A percentile compares a stretch with the other conserved stretches of the same genome.
Evolutionary conservation across 1,284 basidiomycete genomes (phyloP).

Genomic region (Austroboletus niveus): DNA sequence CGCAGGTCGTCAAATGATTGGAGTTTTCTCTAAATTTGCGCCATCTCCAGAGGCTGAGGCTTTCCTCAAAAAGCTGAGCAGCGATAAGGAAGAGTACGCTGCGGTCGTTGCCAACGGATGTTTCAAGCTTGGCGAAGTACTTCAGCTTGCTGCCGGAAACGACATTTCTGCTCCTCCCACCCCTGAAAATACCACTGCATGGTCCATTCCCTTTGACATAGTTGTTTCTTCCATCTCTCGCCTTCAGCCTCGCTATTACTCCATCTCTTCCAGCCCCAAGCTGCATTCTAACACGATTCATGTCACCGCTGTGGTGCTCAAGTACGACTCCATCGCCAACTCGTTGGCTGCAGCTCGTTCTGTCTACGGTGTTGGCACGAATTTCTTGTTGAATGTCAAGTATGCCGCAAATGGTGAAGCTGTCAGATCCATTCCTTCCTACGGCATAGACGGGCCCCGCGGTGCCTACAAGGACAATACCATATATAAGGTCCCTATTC

Average conservation of each 20-base stretch:
- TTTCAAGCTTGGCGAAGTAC: slow-evolving; percentile 88
- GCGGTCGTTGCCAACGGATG: slow-evolving; percentile 75
- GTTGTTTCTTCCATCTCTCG: slow-evolving; percentile 92
- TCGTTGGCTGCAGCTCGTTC: slow-evolving; percentile 54
- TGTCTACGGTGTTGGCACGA: slow-evolving; percentile 86
- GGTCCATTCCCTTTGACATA: slow-evolving; percentile 97
- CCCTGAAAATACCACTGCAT: slow-evolving; percentile 72
- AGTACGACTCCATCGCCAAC: slow-evolving; percentile 72
- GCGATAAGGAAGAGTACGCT: slow-evolving; percentile 86
- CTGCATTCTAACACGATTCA: slow-evolving; percentile 87
- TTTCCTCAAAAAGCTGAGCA: slow-evolving; percentile 76
- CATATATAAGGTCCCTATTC: slow-evolving; percentile 85
- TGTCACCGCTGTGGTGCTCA: slow-evolving; percentile 92
- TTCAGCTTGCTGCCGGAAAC: slow-evolving; percentile 86
- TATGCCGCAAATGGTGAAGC: slow-evolving; percentile 65
- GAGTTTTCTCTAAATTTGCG: slow-evolving; percentile 84
- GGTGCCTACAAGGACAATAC: slow-evolving; percentile 73
- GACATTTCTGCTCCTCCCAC: slow-evolving; percentile 57
- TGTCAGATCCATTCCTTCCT: slow-evolving; percentile 61
- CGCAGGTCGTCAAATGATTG: slow-evolving; percentile 91
- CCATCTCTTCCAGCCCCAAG: slow-evolving; percentile 97
- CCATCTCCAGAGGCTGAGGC: slow-evolving; percentile 78
- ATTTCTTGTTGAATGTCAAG: slow-evolving; percentile 92
- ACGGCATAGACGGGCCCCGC: slow-evolving; percentile 88
- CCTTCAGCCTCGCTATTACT: slow-evolving; percentile 96